Base-by-base conservation (phyloP, 257 asterid genomes). In the Lavandula angustifolia region DNA sequence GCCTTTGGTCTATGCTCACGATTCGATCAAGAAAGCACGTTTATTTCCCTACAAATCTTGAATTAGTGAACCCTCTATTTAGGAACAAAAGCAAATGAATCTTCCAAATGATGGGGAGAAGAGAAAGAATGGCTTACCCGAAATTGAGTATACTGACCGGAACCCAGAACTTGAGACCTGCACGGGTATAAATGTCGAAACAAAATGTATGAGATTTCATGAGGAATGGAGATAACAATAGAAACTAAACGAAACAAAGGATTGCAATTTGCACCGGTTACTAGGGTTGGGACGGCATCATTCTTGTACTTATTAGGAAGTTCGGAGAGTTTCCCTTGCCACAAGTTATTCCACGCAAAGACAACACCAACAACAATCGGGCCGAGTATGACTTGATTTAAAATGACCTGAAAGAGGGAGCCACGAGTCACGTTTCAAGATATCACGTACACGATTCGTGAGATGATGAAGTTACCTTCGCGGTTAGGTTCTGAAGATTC, bases 151-250 rank as follows among this genome's bases (percentile, higher is more conserved):
- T 64, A 78, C 95, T 85, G 75, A 92, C 97, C 53, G 97, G 97
- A 68, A 92, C 79, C 97, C 99, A 92, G 90, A 92, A 92, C 73
- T 86, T 80, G 78, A 89, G 87, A 14, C 99, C 99, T 92, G 96
- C 53, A 78, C 33, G 52, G 60, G 13, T 61, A 56, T 49, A 56
- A 47, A 54, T 50, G 58, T 8, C 14, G 55, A 34, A 38, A 37
- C 35, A 13, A 37, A 58, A 4, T 51, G 7, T 18, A 65, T 33
- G 27, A 11, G 12, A 47, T 57, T 22, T 60, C 46, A 56, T 46
- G 47, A 44, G 42, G 59, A 64, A 64, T 6, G 48, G 17, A 60
- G 40, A 71, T 41, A 27, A 32, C 52, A 9, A 65, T 54, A 14
- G 55, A 48, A 48, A 33, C 46, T 18, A 62, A 44, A 37, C 34